Percentiles rank a stretch among this genome's conserved stretches.
phyloP scores from a whole-genome alignment of 1,284 basidiomycete genomes.

The Phylloporus sp. region DNA sequence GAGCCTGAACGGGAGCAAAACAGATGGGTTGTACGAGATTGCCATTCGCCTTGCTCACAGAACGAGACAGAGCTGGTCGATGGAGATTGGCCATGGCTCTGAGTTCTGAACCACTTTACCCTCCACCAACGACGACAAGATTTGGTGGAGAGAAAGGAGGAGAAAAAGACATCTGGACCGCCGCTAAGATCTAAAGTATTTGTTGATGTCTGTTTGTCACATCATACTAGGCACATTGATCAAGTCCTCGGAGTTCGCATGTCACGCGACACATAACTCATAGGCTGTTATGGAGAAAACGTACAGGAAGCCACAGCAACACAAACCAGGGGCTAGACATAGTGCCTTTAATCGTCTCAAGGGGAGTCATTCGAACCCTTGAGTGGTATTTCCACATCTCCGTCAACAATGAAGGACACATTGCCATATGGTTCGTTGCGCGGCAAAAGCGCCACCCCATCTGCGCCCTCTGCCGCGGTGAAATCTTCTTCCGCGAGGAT shows the following conservation, averaged over 20 bases:
- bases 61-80: conserved; percentile 57
- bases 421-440: conserved; percentile 14
- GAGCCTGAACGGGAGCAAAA: conserved; percentile 45
- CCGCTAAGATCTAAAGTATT: conserved; percentile 13
- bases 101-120: conserved; percentile 56
- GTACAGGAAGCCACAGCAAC: not conserved
- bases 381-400: conserved; percentile 5
- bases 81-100: conserved; percentile 41
- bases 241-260: too few species aligned
- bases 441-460: conserved; percentile 29
- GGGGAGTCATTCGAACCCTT: conserved; percentile 6
- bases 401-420: conserved; percentile 15
- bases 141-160: conserved; percentile 54
- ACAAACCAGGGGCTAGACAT: not conserved
- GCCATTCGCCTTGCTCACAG: conserved; percentile 50
- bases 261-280: not conserved
- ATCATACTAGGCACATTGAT: not conserved
- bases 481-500: conserved; percentile 56
- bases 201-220: conserved; percentile 40
- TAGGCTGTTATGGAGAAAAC: not conserved
- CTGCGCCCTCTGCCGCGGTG: conserved; percentile 6
- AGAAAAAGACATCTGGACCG: conserved; percentile 38
- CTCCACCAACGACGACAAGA: conserved; percentile 53
- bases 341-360: not conserved
- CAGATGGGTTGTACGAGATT: conserved; percentile 63